Base-by-base conservation (phyloP, 805 yeast species). In the Nakazawaea ernobii region DNA sequence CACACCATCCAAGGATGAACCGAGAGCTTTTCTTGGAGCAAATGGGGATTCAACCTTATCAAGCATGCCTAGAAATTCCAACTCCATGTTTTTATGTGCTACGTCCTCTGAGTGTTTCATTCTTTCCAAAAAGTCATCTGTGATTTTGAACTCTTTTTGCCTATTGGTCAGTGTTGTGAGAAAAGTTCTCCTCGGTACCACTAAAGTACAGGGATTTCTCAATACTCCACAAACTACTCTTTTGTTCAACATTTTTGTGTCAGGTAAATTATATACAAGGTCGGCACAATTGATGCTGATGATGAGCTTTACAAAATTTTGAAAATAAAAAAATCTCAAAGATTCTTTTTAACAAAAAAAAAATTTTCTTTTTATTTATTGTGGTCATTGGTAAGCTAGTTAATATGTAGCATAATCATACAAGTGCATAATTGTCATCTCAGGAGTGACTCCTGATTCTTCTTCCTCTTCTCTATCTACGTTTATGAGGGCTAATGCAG, bases 321-420 rank as follows among this genome's bases (percentile, higher is more conserved):
- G 11, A 13, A 30, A 30, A 30, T n/a, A n/a, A 13, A 30, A 4
- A 3, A 30, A 13, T 20, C 24, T 20, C 24, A 20, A n/a, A 20
- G 24, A 20, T 20, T 5, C 24, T 20, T 20, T 20, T 20, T 20
- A 24, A 38, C 10, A 38, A 26, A 38, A 38, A 27, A 30, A 3
- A 51, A 42, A 35, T 38, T 49, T 10, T 30, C 38, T 35, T 26
- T 26, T 1, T 38, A 26, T 35, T 13, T 35, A 4, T 17, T 20
- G 24, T 20, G 5, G 24, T 40, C 32, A 49, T n/a, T n/a, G n/a
- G n/a, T 45, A 35, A 20, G 5, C 24, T 20, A 20, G 24, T 45
- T 20, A 9, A 20, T 46, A 46, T 26, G 42, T 15, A 15, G 49
- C 45, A 42, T 26, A 46, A 24, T 46, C 42, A 39, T 41, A 46